Conservation (phyloP, 2,329 filamentous ascomycete genomes). For the Monosporascus sp. region DNA sequence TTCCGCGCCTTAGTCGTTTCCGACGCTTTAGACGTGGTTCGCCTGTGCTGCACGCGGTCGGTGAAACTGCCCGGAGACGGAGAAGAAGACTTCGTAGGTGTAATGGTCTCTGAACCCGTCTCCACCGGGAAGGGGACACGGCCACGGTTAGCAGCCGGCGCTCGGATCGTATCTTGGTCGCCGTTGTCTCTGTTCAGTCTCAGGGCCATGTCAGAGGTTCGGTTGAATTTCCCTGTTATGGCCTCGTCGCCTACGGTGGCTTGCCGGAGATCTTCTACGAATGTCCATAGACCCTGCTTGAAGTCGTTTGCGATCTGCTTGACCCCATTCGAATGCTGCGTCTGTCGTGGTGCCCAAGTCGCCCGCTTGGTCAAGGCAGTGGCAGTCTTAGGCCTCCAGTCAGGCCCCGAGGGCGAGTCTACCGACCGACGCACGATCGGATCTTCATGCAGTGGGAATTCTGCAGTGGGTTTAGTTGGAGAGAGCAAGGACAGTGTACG, state of each 20-base stretch:
- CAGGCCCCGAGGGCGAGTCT: conserved; percentile 24
- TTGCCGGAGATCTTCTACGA: conserved; percentile 90
- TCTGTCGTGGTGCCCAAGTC: conserved; percentile 52
- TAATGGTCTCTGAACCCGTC: conserved; percentile 24
- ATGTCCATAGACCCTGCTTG: conserved; percentile 84
- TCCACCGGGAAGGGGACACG: conserved; percentile 39
- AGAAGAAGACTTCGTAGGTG: conserved; percentile 23
- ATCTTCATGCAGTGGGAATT: conserved; percentile 39
- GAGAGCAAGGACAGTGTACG: conserved; percentile 75
- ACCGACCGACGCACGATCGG: conserved; percentile 38
- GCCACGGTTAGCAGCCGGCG: conserved; percentile 33
- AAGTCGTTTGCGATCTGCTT: conserved; percentile 88
- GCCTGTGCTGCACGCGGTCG: conserved; percentile 22
- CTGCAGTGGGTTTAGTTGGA: conserved; percentile 45
- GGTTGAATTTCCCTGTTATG: conserved; percentile 49
- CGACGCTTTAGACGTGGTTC: conserved; percentile 20
- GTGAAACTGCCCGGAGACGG: conserved; percentile 22
- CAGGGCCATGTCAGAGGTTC: conserved; percentile 27
- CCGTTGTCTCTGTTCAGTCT: conserved; percentile 19
- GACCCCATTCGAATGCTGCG: conserved; percentile 38
- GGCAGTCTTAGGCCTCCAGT: conserved; percentile 31
- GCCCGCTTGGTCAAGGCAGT: conserved; percentile 46
- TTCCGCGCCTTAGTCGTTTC: conserved; percentile 39
- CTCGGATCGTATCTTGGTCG: conserved; percentile 43
- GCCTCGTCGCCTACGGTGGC: conserved; percentile 94